A percentile compares a stretch with the other conserved stretches of the same genome.
Evolutionary conservation across 306 rosid species (phyloP).

Genomic region (Cicer chorassanicum): DNA sequence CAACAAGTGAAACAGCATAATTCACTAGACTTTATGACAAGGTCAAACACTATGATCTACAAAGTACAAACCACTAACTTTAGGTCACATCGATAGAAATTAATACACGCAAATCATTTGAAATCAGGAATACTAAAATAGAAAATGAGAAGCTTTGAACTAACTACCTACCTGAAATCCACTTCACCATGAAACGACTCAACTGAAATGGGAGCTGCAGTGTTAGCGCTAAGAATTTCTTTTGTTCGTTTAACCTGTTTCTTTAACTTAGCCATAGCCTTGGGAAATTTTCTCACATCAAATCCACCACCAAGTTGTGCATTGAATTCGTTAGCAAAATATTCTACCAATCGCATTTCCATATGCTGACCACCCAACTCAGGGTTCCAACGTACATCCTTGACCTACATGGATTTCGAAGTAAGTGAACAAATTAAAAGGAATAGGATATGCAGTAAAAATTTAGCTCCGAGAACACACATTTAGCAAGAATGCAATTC

Average conservation of each 20-base stretch:
- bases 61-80: constrained; percentile 27
- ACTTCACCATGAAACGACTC: constrained; percentile 86
- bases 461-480: background rate
- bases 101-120: constrained; percentile 11
- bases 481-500: background rate
- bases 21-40: background rate
- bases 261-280: constrained; percentile 98
- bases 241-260: constrained; percentile 96
- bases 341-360: constrained; percentile 87
- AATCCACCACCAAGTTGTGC: constrained; percentile 82
- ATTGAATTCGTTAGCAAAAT: constrained; percentile 90
- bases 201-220: constrained; percentile 92
- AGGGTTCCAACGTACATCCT: constrained; percentile 95
- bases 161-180: constrained; percentile 77
- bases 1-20: background rate
- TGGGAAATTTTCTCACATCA: constrained; percentile 85
- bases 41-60: background rate
- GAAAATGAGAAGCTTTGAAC: constrained; percentile 25
- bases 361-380: constrained; percentile 90
- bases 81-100: background rate
- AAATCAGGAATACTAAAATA: constrained; percentile 14
- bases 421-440: constrained; percentile 11
- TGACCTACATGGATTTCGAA: constrained; percentile 63
- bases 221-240: constrained; percentile 97
- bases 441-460: constrained; percentile 28